These are phyloP conservation scores for Hypoxylon sp. DNA, from an alignment of 2,329 filamentous ascomycete genomes.

Conservation along the genomic window DNA sequence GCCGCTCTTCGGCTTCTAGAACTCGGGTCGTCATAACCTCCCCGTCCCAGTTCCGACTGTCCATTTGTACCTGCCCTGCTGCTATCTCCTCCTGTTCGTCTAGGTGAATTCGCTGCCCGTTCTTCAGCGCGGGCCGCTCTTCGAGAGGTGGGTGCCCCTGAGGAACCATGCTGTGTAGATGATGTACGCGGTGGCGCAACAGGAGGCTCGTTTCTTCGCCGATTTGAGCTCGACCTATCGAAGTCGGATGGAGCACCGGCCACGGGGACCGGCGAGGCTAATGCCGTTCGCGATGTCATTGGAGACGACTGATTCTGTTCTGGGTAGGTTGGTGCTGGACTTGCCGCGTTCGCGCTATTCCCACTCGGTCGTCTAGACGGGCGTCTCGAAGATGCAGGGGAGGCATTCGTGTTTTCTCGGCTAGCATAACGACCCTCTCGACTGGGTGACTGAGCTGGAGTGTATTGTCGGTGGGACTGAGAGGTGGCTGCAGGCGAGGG, in stretches of 20 bases:
- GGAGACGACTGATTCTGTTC: constrained; percentile 56
- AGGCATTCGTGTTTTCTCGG: constrained; percentile 63
- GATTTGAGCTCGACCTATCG: constrained; percentile 63
- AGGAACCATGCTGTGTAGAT: constrained; percentile 72
- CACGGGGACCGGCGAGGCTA: constrained; percentile 60
- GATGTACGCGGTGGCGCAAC: constrained; percentile 86
- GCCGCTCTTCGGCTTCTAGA: constrained; percentile 59
- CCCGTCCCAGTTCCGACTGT: constrained; percentile 51
- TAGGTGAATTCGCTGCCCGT: constrained; percentile 61
- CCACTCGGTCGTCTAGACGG: constrained; percentile 69
- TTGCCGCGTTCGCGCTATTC: constrained; percentile 59
- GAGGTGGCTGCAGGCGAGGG: constrained; percentile 64
- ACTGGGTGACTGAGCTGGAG: constrained; percentile 66
- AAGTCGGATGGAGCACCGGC: constrained; percentile 61
- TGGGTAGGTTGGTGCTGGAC: constrained; percentile 50
- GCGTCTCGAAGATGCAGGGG: constrained; percentile 67
- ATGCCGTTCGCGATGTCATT: constrained; percentile 65
- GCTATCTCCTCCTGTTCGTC: constrained; percentile 58
- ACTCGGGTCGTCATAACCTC: constrained; percentile 56
- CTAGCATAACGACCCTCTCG: constrained; percentile 71
- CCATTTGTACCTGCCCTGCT: constrained; percentile 57
- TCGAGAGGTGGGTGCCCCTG: constrained; percentile 59
- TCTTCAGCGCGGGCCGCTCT: constrained; percentile 64
- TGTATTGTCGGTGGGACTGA: constrained; percentile 67
- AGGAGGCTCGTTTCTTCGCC: constrained; percentile 75